Evolutionary conservation across 2,329 filamentous ascomycete species (phyloP).

Genomic region (Sclerotinia nivalis): DNA sequence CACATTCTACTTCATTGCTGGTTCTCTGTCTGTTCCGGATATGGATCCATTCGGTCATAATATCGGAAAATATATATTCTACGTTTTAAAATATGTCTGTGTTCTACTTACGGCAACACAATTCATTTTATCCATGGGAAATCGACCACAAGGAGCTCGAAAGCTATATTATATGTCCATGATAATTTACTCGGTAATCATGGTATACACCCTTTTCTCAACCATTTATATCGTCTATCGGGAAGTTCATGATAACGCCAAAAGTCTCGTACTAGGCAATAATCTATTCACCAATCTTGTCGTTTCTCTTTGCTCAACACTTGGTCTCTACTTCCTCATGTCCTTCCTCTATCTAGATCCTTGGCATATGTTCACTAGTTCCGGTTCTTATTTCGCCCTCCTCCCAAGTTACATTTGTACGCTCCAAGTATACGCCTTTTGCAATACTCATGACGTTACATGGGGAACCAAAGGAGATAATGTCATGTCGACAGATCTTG

Average conservation of each 20-base stretch:
- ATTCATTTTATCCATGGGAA: conserved; percentile 95
- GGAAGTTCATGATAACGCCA: conserved; percentile 60
- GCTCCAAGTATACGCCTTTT: conserved; percentile 96
- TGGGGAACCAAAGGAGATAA: conserved; percentile 99
- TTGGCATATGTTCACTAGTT: conserved; percentile 98
- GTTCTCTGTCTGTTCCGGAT: conserved; percentile 74
- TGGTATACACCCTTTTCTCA: conserved; percentile 92
- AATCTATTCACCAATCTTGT: conserved; percentile 96
- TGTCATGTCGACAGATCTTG: conserved; percentile 87
- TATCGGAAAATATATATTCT: conserved; percentile 82
- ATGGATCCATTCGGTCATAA: conserved; percentile 91
- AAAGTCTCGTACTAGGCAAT: conserved; percentile 65
- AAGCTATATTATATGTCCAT: conserved; percentile 86
- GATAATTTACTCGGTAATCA: conserved; percentile 89
- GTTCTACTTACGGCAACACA: conserved; percentile 89
- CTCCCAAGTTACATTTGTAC: conserved; percentile 95
- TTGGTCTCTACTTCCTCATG: conserved; percentile 95
- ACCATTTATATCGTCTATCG: conserved; percentile 83
- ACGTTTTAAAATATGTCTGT: conserved; percentile 79
- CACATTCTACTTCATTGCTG: conserved; percentile 96
- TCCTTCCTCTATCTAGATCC: conserved; percentile 95
- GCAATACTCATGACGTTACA: conserved; percentile 97
- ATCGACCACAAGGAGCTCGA: conserved; percentile 91
- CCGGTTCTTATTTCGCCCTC: conserved; percentile 87
- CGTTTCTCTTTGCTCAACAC: conserved; percentile 81